phyloP scores from a whole-genome alignment of 2,329 filamentous ascomycete species.

The Xylaria polymorpha region DNA sequence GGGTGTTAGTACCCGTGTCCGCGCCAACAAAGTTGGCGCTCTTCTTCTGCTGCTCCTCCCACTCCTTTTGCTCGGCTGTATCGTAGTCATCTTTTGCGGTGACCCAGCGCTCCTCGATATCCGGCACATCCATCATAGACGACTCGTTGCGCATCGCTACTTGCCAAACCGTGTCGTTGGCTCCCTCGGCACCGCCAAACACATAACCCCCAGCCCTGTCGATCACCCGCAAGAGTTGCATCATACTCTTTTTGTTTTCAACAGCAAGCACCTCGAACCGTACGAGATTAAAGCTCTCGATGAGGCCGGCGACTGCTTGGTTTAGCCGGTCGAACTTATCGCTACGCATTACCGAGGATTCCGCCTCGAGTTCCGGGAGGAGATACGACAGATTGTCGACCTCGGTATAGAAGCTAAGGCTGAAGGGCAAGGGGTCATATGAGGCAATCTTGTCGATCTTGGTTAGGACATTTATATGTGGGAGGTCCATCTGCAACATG shows the following conservation, averaged over 20 bases:
- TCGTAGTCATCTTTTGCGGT: conserved; percentile 91
- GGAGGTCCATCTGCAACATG: conserved; percentile 98
- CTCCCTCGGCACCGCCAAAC: conserved; percentile 89
- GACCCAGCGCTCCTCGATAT: conserved; percentile 96
- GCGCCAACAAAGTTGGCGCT: conserved; percentile 52
- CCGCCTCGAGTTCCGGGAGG: conserved; percentile 80
- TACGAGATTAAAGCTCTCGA: conserved; percentile 90
- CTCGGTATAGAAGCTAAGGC: conserved; percentile 96
- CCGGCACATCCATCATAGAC: conserved; percentile 80
- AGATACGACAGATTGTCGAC: conserved; percentile 92
- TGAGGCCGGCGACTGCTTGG: conserved; percentile 84
- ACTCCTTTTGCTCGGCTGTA: conserved; percentile 77
- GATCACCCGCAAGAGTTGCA: conserved; percentile 86
- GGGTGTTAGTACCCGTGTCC: conserved; percentile 50
- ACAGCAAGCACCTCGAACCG: conserved; percentile 94
- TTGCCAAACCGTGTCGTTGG: conserved; percentile 97
- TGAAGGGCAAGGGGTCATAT: conserved; percentile 90
- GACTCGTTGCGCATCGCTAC: conserved; percentile 86
- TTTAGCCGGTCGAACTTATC: conserved; percentile 88
- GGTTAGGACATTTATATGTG: conserved; percentile 93
- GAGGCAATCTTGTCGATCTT: conserved; percentile 95
- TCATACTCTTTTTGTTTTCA: conserved; percentile 98
- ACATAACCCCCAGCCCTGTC: conserved; percentile 94
- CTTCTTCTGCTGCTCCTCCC: conserved; percentile 77
- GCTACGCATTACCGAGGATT: conserved; percentile 75